These are phyloP conservation scores for Fermentozyma sake DNA, from an alignment of 1,139 yeast species.

Conservation along the genomic window DNA sequence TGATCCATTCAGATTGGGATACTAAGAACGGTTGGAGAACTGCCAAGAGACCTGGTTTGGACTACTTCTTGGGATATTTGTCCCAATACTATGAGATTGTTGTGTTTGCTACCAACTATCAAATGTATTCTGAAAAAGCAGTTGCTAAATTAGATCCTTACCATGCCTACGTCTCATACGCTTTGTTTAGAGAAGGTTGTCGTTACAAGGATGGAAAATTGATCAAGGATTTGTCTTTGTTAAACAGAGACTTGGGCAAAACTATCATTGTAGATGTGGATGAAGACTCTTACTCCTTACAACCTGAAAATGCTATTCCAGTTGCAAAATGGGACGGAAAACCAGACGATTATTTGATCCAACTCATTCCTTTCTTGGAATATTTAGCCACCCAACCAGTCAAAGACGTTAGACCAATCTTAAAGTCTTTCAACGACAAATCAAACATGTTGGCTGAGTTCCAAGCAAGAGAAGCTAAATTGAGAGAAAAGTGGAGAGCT, in stretches of 20 bases:
- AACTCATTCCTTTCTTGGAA: slow-evolving; percentile 87
- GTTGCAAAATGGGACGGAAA: slow-evolving; percentile 83
- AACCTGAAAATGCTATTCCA: slow-evolving; percentile 89
- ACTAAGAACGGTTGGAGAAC: slow-evolving; percentile 96
- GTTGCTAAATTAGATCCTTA: slow-evolving; percentile 89
- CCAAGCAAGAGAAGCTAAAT: slow-evolving; percentile 65
- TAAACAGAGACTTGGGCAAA: slow-evolving; percentile 87
- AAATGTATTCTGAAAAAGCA: slow-evolving; percentile 80
- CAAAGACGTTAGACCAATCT: slow-evolving; percentile 85
- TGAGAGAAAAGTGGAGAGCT: slow-evolving; percentile 63
- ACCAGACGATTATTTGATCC: slow-evolving; percentile 72
- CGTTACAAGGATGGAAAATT: slow-evolving; percentile 84
- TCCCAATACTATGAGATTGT: slow-evolving; percentile 96
- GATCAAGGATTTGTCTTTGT: slow-evolving; percentile 76
- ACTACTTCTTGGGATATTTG: slow-evolving; percentile 89
- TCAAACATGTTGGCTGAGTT: slow-evolving; percentile 70
- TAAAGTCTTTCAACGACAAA: slow-evolving; percentile 63
- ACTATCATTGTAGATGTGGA: slow-evolving; percentile 77
- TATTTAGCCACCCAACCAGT: slow-evolving; percentile 90
- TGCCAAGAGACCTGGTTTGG: slow-evolving; percentile 97
- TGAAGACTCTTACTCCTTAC: slow-evolving; percentile 67
- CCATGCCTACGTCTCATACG: slow-evolving; percentile 83
- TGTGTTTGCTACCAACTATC: slow-evolving; percentile 78
- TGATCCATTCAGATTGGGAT: slow-evolving; percentile 90
- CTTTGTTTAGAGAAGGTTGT: slow-evolving; percentile 88